Base-by-base conservation (phyloP, 371 early-diverging fungal species). In the Mortierella sp. region DNA sequence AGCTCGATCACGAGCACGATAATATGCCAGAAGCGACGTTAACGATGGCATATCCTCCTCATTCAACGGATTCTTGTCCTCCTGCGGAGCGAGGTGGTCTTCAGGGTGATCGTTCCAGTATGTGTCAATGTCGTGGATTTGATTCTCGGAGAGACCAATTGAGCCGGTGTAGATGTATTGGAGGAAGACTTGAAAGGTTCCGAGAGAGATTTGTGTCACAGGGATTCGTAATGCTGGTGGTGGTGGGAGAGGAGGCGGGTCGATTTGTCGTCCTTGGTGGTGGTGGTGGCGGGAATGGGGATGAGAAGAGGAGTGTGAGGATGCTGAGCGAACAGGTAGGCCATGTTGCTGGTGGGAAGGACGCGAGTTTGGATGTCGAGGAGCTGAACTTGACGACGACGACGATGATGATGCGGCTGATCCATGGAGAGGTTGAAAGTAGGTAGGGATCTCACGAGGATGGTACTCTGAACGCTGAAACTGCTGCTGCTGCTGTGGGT, bases 121-220 rank as follows among this genome's bases (percentile, higher is more conserved):
- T 16, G n/a, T 13, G 16, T 74, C 71, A 34, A 80, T 43, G 0
- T 75, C 69, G 2, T 6, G 24, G 44, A 44, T 16, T 19, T 80
- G 83, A 11, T 74, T 48, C 1, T 74, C 40, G 0, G 83, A 74
- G 16, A 83, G 40, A 19, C 69, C 44, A 14, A 83, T 80, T 9
- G 70, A 50, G 0, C 77, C 75, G 0, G 77, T 77, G 69, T 83
- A 83, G 5, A 83, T 50, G 34, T 54, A 79, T 55, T 83, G 77
- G 3, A 83, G 74, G 40, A 83, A 46, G 9, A 69, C 72, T n/a
- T 77, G 67, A 43, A 83, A 80, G 4, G 80, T 69, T 13, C 28
- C 77, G 6, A 67, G 26, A 5, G 82, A 67, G 5, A 82, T 53
- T 44, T 2, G 21, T 71, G 44, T 78, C 78, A 6, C 82, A 3